Evolutionary conservation across 148 eudicot species (phyloP).

Genomic region (Rhododendron kiyosumense): DNA sequence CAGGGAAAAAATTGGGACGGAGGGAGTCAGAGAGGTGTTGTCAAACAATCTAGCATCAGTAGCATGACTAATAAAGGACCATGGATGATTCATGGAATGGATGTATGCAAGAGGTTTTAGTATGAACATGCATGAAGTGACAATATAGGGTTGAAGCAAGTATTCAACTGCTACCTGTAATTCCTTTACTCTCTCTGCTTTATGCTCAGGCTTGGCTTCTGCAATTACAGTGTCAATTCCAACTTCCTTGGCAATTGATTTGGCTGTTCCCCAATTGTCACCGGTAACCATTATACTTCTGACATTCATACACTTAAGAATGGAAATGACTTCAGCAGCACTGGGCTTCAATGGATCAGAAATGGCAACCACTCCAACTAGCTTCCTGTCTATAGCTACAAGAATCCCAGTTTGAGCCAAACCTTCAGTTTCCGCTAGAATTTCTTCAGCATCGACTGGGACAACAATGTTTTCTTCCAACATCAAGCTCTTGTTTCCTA

Average conservation of each 20-base stretch:
- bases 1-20: neutral
- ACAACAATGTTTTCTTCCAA: conserved; percentile 41
- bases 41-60: neutral
- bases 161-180: conserved; percentile 51
- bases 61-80: neutral
- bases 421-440: conserved; percentile 60
- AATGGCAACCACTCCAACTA: conserved; percentile 64
- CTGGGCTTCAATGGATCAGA: conserved; percentile 84
- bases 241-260: conserved; percentile 75
- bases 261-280: conserved; percentile 93
- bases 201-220: conserved; percentile 85
- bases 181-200: conserved; percentile 77
- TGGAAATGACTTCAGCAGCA: conserved; percentile 72
- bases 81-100: neutral
- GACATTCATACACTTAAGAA: conserved; percentile 77
- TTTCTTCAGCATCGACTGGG: conserved; percentile 62
- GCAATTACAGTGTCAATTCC: conserved; percentile 76
- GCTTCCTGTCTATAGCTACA: conserved; percentile 54
- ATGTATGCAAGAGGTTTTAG: neutral
- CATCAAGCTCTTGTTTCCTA: conserved; percentile 86
- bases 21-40: neutral
- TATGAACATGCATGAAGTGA: neutral
- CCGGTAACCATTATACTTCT: conserved; percentile 85
- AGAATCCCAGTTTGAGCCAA: conserved; percentile 88
- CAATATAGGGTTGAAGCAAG: neutral